Evolutionary conservation across 2,329 filamentous ascomycete species (phyloP), one percentile per base, ranked within the genome.

Genomic region (Epichloe baconii): DNA sequence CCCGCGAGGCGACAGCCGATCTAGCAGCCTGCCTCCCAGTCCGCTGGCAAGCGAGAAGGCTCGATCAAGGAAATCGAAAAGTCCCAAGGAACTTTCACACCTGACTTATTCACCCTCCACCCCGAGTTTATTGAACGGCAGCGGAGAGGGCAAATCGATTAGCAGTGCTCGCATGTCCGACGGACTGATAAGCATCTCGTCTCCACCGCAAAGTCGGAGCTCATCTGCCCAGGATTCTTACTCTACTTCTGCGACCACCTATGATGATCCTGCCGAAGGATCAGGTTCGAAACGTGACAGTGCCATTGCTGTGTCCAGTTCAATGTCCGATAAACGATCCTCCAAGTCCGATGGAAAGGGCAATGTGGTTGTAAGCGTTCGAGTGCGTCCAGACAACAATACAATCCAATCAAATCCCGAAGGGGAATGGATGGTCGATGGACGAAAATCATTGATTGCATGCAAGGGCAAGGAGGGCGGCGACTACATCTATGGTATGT

Each of bases 151-250:
- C 47, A 88, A 86, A 61, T 83, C 85, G 2, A 80, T 90, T 2
- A 73, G 76, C 36, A 79, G 77, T 49, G 72, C 79, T 31, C 77
- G 85, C 58, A 83, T 82, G 61, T 86, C 84, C 0, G 86, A 90
- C 59, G 85, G 84, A 23, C 73, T 88, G 38, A 80, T 87, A 53
- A 90, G 84, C 64, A 73, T 89, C 17, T 81, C 85, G 3, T 95
- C 90, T 4, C 88, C 88, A 5, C 82, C 89, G 0, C 88, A 91
- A 58, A 97, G 91, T 65, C 79, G 90, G 56, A 94, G 85, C 63
- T 95, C 91, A 26, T 96, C 91, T 26, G 87, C 89, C 0, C 86
- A 95, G 64, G 90, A 88, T 54, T 96, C 90, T 1, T 94, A 94
- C 63, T 90, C 88, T 11, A 95, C 89, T 3, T 94, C 85, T 49